Base-by-base conservation (phyloP, 2,329 filamentous ascomycete species). In the Penicillium nordicum region DNA sequence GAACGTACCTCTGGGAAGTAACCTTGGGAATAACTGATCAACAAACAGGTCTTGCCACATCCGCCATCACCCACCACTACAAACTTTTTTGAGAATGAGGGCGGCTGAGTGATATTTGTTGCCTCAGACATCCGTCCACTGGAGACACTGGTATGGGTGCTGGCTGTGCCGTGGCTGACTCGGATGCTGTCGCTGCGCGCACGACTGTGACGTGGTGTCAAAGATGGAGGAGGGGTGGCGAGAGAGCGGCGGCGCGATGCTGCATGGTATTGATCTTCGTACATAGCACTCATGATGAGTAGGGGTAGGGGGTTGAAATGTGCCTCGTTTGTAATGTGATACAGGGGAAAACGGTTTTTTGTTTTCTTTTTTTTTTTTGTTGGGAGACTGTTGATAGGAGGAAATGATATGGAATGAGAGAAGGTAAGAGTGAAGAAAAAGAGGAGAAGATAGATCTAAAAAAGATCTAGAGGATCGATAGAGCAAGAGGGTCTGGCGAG, bases 21-120 rank as follows among this genome's bases (percentile, higher is more conserved):
- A 58, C 94, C 94, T 79, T 97, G 92, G 71, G 92, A 96, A 80
- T 97, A 99, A 78, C 92, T 97, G 77, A 99, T 99, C 76, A 99
- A 81, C 66, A 99, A 81, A 80, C 94, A 99, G 9, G 94, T 99
- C 86, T 99, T 99, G 69, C 94, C 94, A 76, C 94, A 99, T 61
- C 94, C 94, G 68, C 94, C 94, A 75, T 99, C 94, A 61, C 94
- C 94, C 44, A 99, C 94, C 50, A 99, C 94, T 43, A 99, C 94
- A 72, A 99, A 94, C 83, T 99, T 99, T 82, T 99, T 99, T 65
- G 93, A 97, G 78, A 94, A 97, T 55, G 90, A 85, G 4, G 93
- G 92, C 25, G 89, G 90, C 72, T 96, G 91, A 48, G 93, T 97
- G 76, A 93, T 84, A 74, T 90, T 87, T 51, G 93, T 97, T 59